Evolutionary conservation across 768 basidiomycete species (phyloP).

Genomic region (Phlegmacium glaucopus): DNA sequence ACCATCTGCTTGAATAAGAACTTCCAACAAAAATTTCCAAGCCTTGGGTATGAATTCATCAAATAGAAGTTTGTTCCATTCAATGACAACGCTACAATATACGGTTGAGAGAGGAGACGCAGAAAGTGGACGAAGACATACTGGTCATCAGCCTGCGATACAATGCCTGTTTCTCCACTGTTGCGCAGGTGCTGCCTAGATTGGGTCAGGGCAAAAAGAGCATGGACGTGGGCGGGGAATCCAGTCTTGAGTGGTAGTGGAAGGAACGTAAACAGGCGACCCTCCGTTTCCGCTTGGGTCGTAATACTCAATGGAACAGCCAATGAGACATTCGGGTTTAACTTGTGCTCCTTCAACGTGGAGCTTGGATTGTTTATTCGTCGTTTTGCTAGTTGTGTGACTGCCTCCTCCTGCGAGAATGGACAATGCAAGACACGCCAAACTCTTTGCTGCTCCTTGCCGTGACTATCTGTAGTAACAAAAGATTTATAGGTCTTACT

Average conservation of each 20-base stretch:
- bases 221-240: conserved; percentile 45
- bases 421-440: conserved; percentile 35
- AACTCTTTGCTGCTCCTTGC: conserved; percentile 1
- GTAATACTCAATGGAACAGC: conserved; percentile 26
- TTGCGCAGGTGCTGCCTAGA: conserved; percentile 45
- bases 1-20: conserved; percentile 20
- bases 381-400: conserved; percentile 20
- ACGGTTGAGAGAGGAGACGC: not conserved
- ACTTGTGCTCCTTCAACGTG: conserved; percentile 36
- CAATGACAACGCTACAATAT: conserved; percentile 34
- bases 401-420: conserved; percentile 23
- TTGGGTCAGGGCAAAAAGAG: conserved; percentile 41
- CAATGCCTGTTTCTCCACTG: conserved; percentile 34
- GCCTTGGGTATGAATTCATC: conserved; percentile 40
- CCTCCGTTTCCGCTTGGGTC: conserved; percentile 12
- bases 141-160: conserved; percentile 37
- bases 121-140: conserved; percentile 19
- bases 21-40: conserved; percentile 35
- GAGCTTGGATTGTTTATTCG: conserved; percentile 20
- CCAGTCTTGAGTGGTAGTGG: conserved; percentile 44
- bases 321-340: conserved; percentile 35
- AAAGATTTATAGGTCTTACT: conserved; percentile 7
- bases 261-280: conserved; percentile 46
- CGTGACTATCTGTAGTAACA: conserved; percentile 12
- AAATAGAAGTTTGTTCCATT: conserved; percentile 49